These are phyloP conservation scores for Phellinidium pouzarii DNA, from an alignment of 1,284 basidiomycete species.

Conservation along the genomic window DNA sequence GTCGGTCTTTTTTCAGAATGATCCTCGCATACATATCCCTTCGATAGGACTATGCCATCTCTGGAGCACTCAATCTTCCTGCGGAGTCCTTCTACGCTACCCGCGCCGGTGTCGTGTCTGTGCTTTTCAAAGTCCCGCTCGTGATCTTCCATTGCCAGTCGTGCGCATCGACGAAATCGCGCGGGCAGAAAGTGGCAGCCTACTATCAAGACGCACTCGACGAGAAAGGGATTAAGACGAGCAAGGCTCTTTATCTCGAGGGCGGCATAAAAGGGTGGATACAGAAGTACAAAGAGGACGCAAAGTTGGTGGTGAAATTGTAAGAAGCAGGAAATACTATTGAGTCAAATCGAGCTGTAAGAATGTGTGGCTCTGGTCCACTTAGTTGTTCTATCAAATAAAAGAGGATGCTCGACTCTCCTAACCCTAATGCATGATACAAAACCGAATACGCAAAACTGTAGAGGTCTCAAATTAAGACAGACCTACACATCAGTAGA, in stretches of 20 bases:
- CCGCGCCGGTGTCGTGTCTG: constrained; percentile 9
- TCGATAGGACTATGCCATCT: constrained; percentile 15
- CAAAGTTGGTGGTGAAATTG: constrained; percentile 8
- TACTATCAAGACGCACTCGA: constrained; percentile 16
- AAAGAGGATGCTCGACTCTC: too few species aligned
- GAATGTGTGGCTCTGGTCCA: too few species aligned
- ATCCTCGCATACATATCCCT: neutral
- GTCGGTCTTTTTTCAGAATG: neutral
- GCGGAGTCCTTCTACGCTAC: constrained; percentile 18
- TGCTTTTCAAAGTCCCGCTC: constrained; percentile 11
- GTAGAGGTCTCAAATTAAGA: neutral
- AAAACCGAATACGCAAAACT: too few species aligned
- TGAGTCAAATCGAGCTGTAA: neutral
- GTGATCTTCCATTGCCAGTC: constrained; percentile 19
- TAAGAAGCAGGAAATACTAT: neutral
- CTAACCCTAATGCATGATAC: too few species aligned
- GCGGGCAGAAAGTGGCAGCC: constrained; percentile 14
- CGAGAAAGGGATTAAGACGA: constrained; percentile 15
- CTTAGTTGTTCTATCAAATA: too few species aligned
- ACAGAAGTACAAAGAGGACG: constrained; percentile 14
- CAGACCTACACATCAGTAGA: neutral
- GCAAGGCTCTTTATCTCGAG: constrained; percentile 15
- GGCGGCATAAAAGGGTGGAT: constrained; percentile 19
- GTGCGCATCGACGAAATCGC: constrained; percentile 12
- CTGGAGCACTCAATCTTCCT: constrained; percentile 19